phyloP scores from a whole-genome alignment of 805 yeast genomes.

The Teunomyces gatunensis region DNA sequence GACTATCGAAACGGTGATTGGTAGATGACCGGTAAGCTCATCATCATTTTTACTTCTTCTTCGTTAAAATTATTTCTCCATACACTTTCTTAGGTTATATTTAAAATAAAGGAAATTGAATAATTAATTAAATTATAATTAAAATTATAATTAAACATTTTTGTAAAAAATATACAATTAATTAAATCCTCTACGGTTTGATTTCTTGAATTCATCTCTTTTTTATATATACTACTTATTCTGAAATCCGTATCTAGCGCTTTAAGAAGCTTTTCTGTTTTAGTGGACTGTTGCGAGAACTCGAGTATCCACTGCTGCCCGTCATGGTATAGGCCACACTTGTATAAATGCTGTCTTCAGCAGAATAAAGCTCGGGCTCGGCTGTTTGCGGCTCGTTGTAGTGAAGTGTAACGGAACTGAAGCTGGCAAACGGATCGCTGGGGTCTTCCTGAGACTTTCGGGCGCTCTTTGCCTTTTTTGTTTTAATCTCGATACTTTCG shows the following conservation, averaged over 20 bases:
- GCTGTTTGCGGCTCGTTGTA: slow-evolving; percentile 37
- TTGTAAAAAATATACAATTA: no score
- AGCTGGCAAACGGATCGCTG: slow-evolving; percentile 77
- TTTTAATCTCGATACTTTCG: slow-evolving; percentile 12
- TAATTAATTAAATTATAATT: background rate
- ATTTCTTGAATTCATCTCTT: background rate
- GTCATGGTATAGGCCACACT: slow-evolving; percentile 59
- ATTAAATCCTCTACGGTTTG: no score
- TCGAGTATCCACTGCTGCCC: slow-evolving; percentile 5
- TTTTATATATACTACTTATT: background rate
- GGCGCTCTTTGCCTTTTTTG: slow-evolving; percentile 3
- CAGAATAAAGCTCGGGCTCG: slow-evolving; percentile 28
- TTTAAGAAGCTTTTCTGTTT: slow-evolving; percentile 33
- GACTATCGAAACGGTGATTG: background rate
- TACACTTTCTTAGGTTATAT: background rate
- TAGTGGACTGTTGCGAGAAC: slow-evolving; percentile 13
- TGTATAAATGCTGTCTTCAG: slow-evolving; percentile 42
- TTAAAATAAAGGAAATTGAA: background rate
- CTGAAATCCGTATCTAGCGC: slow-evolving; percentile 11
- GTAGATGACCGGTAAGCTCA: background rate
- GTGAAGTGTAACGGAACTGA: slow-evolving; percentile 82
- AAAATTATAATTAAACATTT: no score
- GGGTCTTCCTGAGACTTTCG: slow-evolving; percentile 24
- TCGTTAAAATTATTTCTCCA: background rate
- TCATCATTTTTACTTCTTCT: slow-evolving; percentile 4